Evolutionary conservation across 257 asterid species (phyloP), one percentile per base, ranked within the genome.

Genomic region (Petunia secreta): DNA sequence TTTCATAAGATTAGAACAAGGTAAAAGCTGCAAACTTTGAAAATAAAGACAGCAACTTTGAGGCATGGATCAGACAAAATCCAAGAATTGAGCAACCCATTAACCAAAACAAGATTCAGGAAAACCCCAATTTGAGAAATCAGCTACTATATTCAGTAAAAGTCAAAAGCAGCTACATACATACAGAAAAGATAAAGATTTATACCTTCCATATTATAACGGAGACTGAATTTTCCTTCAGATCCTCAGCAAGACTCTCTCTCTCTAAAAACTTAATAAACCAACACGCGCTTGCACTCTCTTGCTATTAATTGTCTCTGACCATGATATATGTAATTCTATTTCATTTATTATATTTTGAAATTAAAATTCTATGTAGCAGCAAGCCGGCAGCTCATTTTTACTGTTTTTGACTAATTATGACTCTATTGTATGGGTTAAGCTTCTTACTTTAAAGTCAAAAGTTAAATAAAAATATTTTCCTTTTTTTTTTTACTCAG

Each of bases 201-300:
- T 65, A 63, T 79, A 79, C 82, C 82, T 79, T 79, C 82, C 82
- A 79, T 79, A 79, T 79, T 50, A 64, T 34, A 13, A 53, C 8
- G 63, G 38, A 64, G 39, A 50, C 41, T 63, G 55, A 50, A 50
- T 15, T 37, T 50, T 10, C 41, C 8, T 14, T 79, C 76, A 79
- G 75, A 79, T 79, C 76, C 39, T 79, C 76, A 41, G 82, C 46
- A 36, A 34, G 46, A 36, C 75, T 52, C 36, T 50, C 63, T 63
- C 74, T 79, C 75, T 50, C 63, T 46, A 34, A 46, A 48, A 25
- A 25, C 25, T 25, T 25, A 25, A 0, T 43, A 48, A 50, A 48
- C 43, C 25, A 44, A 13, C 74, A 2, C 44, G 1, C 52, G 8
- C 34, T 0, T 13, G 1, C 67, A 0, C 81, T 5, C 76, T 69